Base-by-base conservation (phyloP, 2,329 filamentous ascomycete species). In the Monosporascus cannonballus region DNA sequence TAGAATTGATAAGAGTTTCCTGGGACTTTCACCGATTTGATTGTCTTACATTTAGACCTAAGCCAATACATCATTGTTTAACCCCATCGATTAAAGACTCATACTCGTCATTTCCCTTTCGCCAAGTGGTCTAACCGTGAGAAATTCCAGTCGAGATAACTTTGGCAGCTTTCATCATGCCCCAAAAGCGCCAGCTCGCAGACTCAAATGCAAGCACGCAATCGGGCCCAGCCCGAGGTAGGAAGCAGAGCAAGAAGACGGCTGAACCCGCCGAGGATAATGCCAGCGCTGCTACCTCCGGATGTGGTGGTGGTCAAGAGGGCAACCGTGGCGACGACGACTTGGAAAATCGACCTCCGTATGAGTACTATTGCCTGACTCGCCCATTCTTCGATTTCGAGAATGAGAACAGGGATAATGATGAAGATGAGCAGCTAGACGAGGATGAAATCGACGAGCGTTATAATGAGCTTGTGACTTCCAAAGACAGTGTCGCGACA, bases 381-480 rank as follows among this genome's bases (percentile, higher is more conserved):
- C 58, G 57, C n/a, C 58, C 56, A 3, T 58, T 62, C 51, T 62
- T 58, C 54, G 60, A 62, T 38, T 48, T 61, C 11, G 51, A 58
- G 45, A 55, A 56, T 49, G 60, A 62, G 53, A 62, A 61, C 42
- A 22, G 49, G 36, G 57, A 52, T 7, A 58, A 60, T 45, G 55
- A 56, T 39, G 57, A 59, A 11, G 54, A 54, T 14, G 58, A 62
- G 24, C 54, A 55, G 22, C 46, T 58, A n/a, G 56, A 54, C 37
- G 57, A 61, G 30, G 57, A 61, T 22, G 53, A 55, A n/a, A n/a
- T 62, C 45, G 39, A 53, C 6, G 51, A 58, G 1, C 30, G 54
- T 9, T 61, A 58, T 45, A 53, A 59, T 17, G 42, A 55, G 25
- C 39, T 54, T 7, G 47, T 51, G 27, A 36, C 47, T 9, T 51